phyloP scores from a whole-genome alignment of 345 rosid genomes.

The Pelargonium nanum region DNA sequence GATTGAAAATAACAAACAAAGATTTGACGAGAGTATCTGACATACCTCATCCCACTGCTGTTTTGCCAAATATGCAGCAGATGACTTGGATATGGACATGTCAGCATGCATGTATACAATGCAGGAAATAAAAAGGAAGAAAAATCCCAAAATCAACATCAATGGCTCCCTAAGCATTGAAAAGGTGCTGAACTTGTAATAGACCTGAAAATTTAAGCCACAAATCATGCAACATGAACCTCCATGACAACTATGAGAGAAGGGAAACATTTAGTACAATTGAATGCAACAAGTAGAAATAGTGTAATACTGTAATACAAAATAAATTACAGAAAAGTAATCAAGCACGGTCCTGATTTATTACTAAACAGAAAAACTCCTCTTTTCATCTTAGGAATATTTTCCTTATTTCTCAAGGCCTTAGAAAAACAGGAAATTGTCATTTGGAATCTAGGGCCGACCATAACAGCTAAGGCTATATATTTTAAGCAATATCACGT shows the following conservation, averaged over 20 bases:
- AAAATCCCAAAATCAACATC: slow-evolving; percentile 75
- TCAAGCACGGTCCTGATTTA: no score
- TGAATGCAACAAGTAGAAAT: no score
- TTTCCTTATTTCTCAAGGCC: background rate
- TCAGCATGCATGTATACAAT: slow-evolving; percentile 66
- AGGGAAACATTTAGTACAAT: background rate
- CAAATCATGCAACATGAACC: background rate
- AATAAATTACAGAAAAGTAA: no score
- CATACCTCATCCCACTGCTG: slow-evolving; percentile 91
- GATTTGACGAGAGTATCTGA: slow-evolving; percentile 1
- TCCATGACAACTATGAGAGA: slow-evolving; percentile 1
- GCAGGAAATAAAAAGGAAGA: slow-evolving; percentile 63
- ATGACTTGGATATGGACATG: slow-evolving; percentile 86
- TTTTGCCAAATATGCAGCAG: slow-evolving; percentile 84
- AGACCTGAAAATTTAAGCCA: slow-evolving; percentile 43
- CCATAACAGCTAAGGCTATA: background rate
- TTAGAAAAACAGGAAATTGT: background rate
- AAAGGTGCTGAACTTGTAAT: slow-evolving; percentile 71
- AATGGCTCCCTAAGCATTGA: slow-evolving; percentile 82
- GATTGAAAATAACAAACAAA: background rate
- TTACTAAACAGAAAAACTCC: background rate
- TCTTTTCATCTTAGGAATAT: background rate
- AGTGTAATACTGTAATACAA: no score
- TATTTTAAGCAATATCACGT: no score
- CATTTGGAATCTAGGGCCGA: no score